Conservation (phyloP, 2,329 filamentous ascomycete species). For the Aspergillus latus region DNA sequence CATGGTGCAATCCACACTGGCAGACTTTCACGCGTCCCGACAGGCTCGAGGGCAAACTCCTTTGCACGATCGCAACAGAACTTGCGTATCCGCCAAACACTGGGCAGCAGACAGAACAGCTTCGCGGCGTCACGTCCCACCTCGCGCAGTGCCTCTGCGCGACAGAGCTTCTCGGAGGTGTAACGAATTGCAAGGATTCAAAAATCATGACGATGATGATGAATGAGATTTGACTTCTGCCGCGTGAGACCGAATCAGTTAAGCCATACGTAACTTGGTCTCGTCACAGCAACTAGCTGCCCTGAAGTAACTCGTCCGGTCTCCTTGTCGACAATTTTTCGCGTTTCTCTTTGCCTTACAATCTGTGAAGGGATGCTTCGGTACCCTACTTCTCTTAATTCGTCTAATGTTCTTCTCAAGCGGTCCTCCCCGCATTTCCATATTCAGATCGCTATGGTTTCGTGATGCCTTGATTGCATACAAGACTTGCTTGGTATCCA, state of each 20-base stretch:
- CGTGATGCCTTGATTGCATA: not conserved
- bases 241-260: not conserved
- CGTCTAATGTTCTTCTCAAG: not conserved
- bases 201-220: constrained; percentile 4
- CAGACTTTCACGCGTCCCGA: constrained; percentile 36
- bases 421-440: constrained; percentile 2
- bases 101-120: constrained; percentile 38
- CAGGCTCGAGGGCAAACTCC: constrained; percentile 37
- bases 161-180: constrained; percentile 25
- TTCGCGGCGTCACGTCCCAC: constrained; percentile 34
- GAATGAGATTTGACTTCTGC: constrained; percentile 2
- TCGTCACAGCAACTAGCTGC: not conserved
- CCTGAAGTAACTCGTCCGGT: not conserved
- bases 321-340: not conserved
- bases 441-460: not conserved
- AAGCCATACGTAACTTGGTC: not conserved
- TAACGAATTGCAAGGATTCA: not conserved
- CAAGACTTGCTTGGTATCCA: not conserved
- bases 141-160: constrained; percentile 32
- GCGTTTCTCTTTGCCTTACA: not conserved
- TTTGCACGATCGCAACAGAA: constrained; percentile 43
- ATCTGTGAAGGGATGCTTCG: not conserved
- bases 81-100: constrained; percentile 35
- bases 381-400: constrained; percentile 5
- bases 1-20: constrained; percentile 23